phyloP scores from a whole-genome alignment of 805 yeast genomes.

The Starmera dryadoides region DNA sequence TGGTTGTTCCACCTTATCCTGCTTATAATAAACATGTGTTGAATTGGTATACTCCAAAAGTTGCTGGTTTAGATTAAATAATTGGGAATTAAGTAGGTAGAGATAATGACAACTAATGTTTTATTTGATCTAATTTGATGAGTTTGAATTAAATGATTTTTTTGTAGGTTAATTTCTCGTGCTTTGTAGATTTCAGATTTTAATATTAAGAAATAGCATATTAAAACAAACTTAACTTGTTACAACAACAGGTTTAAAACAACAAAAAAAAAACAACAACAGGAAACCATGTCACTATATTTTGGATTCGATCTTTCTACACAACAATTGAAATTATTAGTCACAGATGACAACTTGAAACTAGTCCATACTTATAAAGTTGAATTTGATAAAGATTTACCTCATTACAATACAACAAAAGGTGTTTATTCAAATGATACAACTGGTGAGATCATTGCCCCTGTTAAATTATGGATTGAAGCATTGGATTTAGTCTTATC shows the following conservation, averaged over 20 bases:
- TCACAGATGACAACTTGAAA: slow-evolving; percentile 45
- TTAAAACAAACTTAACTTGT: too few relatives aligned
- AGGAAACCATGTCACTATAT: slow-evolving; percentile 21
- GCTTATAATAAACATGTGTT: slow-evolving; percentile 41
- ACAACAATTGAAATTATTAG: slow-evolving; percentile 77
- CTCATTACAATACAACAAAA: slow-evolving; percentile 55
- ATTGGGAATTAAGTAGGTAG: slow-evolving; percentile 1
- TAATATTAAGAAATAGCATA: too few relatives aligned
- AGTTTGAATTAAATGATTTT: too few relatives aligned
- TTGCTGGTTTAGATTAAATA: slow-evolving; percentile 3
- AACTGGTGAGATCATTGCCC: slow-evolving; percentile 61
- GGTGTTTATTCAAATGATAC: slow-evolving; percentile 59
- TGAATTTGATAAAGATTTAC: slow-evolving; percentile 63
- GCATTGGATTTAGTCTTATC: slow-evolving; percentile 62
- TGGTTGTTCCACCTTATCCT: slow-evolving; percentile 55
- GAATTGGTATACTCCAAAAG: slow-evolving; percentile 34
- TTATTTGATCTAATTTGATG: too few relatives aligned
- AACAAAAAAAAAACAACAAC: neutral
- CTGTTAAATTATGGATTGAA: slow-evolving; percentile 87
- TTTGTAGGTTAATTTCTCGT: too few relatives aligned
- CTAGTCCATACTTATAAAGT: slow-evolving; percentile 53
- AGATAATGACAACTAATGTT: slow-evolving; percentile 1
- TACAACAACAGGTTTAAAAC: neutral
- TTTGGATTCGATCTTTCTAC: slow-evolving; percentile 86
- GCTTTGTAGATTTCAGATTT: too few relatives aligned